phyloP scores from a whole-genome alignment of 2,329 filamentous ascomycete genomes.

The Beauveria sp. region DNA sequence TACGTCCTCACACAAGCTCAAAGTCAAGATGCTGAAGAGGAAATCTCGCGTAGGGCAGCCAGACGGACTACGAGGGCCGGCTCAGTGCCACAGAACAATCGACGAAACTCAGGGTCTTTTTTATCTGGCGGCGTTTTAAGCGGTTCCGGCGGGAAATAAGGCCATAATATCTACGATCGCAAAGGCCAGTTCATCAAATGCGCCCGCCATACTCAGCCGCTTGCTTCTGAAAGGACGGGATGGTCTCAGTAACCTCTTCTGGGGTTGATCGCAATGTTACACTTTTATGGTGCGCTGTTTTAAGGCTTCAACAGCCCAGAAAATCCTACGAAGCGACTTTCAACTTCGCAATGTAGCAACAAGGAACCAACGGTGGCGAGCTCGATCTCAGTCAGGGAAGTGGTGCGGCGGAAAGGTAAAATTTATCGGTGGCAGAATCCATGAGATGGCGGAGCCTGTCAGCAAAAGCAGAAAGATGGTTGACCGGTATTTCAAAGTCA shows the following conservation, averaged over 20 bases:
- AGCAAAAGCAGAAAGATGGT: slow-evolving; percentile 55
- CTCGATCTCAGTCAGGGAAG: too few species aligned
- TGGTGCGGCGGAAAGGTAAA: slow-evolving; percentile 58
- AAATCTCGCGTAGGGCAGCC: not conserved
- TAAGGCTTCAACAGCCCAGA: not conserved
- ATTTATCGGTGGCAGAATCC: slow-evolving; percentile 39
- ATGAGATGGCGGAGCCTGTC: slow-evolving; percentile 48
- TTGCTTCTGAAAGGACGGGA: not conserved
- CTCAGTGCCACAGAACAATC: not conserved
- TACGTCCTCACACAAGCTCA: not conserved
- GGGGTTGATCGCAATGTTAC: too few species aligned
- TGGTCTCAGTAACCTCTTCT: not conserved
- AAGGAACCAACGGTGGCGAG: not conserved
- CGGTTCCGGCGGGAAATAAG: not conserved
- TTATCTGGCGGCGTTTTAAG: not conserved
- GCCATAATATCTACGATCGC: not conserved
- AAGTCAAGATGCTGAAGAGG: not conserved
- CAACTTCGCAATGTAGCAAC: not conserved
- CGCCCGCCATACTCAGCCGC: not conserved
- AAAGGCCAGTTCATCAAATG: not conserved
- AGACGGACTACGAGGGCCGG: not conserved
- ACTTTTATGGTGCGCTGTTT: not conserved
- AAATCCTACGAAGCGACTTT: not conserved
- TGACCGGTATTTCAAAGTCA: slow-evolving; percentile 57
- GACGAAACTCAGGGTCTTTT: not conserved